Percentiles rank a stretch among this genome's conserved stretches.
phyloP scores from a whole-genome alignment of 2,329 filamentous ascomycete genomes.

The Piedraia hortae region DNA sequence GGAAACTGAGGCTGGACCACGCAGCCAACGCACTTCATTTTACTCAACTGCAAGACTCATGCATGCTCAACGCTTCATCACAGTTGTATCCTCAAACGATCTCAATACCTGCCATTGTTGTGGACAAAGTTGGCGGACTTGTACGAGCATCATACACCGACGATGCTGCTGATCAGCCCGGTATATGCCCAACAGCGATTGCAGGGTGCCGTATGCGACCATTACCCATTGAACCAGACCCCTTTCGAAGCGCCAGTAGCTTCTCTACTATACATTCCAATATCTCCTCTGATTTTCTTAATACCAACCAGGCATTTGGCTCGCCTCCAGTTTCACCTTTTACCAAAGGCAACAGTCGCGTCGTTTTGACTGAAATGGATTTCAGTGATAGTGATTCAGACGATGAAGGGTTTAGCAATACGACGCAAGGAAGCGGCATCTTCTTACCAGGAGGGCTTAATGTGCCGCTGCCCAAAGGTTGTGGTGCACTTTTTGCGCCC shows the following conservation, averaged over 20 bases:
- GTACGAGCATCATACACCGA: no score
- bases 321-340: constrained; percentile 11
- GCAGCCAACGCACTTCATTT: constrained; percentile 1
- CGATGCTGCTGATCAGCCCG: neutral
- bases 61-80: constrained; percentile 1
- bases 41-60: constrained; percentile 1
- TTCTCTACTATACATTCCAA: constrained; percentile 2
- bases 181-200: constrained; percentile 1
- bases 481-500: constrained; percentile 28
- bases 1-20: constrained; percentile 2
- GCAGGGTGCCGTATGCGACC: constrained; percentile 1
- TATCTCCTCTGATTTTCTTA: constrained; percentile 7
- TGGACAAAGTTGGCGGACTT: constrained; percentile 3
- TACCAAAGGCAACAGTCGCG: constrained; percentile 8
- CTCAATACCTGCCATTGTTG: constrained; percentile 2
- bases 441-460: constrained; percentile 34
- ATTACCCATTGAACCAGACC: constrained; percentile 1
- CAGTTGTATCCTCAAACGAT: constrained; percentile 1
- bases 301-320: constrained; percentile 7
- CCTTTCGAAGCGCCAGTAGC: constrained; percentile 1
- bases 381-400: constrained; percentile 20
- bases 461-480: constrained; percentile 31
- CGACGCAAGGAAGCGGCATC: constrained; percentile 20
- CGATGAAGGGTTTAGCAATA: constrained; percentile 37
- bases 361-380: constrained; percentile 12